Evolutionary conservation across 2,329 filamentous ascomycete species (phyloP).

Genomic region (Alternaria arbusti): DNA sequence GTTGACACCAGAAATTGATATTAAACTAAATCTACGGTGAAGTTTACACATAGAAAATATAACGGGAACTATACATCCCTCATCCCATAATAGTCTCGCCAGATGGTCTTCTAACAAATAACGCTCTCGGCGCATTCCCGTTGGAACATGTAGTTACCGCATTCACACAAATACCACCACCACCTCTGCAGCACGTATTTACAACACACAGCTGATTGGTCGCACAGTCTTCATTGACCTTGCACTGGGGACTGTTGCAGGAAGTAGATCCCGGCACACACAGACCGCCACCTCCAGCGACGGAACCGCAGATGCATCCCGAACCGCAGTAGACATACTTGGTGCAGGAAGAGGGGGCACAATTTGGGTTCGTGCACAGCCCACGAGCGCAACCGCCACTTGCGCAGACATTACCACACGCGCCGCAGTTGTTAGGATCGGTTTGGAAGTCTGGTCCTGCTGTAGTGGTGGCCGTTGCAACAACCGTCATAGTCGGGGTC

Average conservation of each 20-base stretch:
- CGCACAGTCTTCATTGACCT: background rate
- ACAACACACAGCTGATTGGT: background rate
- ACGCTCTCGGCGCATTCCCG: background rate
- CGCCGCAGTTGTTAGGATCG: constrained; percentile 1
- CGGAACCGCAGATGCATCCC: background rate
- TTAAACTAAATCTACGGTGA: background rate
- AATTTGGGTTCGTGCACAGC: background rate
- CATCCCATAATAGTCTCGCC: background rate
- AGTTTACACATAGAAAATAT: background rate
- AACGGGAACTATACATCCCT: background rate
- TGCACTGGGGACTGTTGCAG: background rate
- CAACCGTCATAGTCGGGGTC: background rate
- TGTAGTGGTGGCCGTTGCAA: background rate
- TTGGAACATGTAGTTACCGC: background rate
- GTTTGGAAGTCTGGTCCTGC: background rate
- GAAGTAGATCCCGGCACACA: background rate
- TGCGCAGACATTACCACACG: background rate
- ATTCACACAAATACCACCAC: background rate
- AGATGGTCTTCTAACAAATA: background rate
- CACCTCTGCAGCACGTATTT: background rate
- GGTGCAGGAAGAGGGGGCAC: background rate
- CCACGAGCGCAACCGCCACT: background rate
- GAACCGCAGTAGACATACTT: background rate
- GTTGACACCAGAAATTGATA: background rate
- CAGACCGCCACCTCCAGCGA: background rate